These are phyloP conservation scores for Candida argentea DNA, from an alignment of 805 yeast genomes.

Conservation along the genomic window DNA sequence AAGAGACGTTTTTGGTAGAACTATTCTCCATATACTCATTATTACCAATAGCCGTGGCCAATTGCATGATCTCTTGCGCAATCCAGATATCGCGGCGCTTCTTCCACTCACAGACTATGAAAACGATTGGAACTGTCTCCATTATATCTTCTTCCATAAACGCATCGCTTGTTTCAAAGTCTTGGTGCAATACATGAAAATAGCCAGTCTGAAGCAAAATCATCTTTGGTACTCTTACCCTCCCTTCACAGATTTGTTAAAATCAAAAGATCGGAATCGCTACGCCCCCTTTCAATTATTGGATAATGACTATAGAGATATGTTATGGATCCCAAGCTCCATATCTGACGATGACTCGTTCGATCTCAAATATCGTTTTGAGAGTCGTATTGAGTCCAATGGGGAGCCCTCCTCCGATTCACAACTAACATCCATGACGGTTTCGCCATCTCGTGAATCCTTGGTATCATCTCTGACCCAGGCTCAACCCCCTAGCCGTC, in stretches of 20 bases:
- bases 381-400: neutral
- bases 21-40: slow-evolving; percentile 48
- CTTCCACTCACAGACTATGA: slow-evolving; percentile 49
- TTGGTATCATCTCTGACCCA: neutral
- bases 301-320: slow-evolving; percentile 33
- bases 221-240: slow-evolving; percentile 8
- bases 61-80: slow-evolving; percentile 36
- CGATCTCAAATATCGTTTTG: slow-evolving; percentile 16
- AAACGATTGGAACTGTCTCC: slow-evolving; percentile 76
- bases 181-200: slow-evolving; percentile 17
- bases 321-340: slow-evolving; percentile 33
- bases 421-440: neutral
- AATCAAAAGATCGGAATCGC: slow-evolving; percentile 59
- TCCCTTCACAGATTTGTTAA: slow-evolving; percentile 28
- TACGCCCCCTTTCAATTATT: slow-evolving; percentile 65
- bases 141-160: slow-evolving; percentile 53
- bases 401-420: neutral
- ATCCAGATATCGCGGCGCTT: slow-evolving; percentile 34
- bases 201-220: slow-evolving; percentile 9
- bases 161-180: slow-evolving; percentile 44
- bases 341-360: slow-evolving; percentile 25
- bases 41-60: slow-evolving; percentile 38
- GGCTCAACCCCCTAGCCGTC: neutral
- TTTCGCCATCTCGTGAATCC: neutral
- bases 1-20: slow-evolving; percentile 66